A percentile compares a stretch with the other conserved stretches of the same genome.
phyloP scores from a whole-genome alignment of 2,329 filamentous ascomycete genomes.

The Alternaria triticimaculans region DNA sequence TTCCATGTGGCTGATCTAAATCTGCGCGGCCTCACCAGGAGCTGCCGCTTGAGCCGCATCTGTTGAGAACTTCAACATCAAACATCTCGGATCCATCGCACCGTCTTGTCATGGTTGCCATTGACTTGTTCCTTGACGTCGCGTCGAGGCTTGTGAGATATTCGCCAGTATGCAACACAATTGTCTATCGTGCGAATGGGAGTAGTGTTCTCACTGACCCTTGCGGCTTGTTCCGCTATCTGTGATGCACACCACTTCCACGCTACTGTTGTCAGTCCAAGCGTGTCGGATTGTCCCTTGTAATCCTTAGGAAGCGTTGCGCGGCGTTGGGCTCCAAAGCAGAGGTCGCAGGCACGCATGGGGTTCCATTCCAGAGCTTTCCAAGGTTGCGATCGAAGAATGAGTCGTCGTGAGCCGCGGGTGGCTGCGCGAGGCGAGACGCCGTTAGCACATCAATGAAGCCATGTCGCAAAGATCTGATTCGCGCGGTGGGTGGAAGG shows the following conservation, averaged over 20 bases:
- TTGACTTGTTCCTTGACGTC: too few relatives aligned
- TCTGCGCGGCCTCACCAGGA: neutral
- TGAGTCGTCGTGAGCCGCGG: neutral
- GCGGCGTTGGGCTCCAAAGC: neutral
- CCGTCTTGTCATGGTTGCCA: neutral
- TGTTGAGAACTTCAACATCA: neutral
- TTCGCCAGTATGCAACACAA: too few relatives aligned
- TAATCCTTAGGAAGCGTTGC: neutral
- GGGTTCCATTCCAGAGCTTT: neutral
- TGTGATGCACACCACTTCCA: neutral
- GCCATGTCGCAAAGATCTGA: neutral
- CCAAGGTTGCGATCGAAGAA: neutral
- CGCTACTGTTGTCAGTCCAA: neutral
- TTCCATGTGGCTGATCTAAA: neutral
- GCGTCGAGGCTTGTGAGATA: too few relatives aligned
- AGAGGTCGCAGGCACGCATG: neutral
- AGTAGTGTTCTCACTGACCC: neutral
- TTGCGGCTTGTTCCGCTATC: neutral
- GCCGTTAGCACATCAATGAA: neutral
- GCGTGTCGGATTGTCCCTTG: neutral
- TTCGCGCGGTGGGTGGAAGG: neutral
- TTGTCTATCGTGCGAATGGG: neutral
- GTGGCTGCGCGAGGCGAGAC: neutral
- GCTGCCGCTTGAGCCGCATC: neutral
- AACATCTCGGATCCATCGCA: neutral